Percentiles rank a stretch among this genome's conserved stretches.
Conservation (phyloP, 495 filamentous ascomycete genomes). For the Cryomyces antarcticus region DNA sequence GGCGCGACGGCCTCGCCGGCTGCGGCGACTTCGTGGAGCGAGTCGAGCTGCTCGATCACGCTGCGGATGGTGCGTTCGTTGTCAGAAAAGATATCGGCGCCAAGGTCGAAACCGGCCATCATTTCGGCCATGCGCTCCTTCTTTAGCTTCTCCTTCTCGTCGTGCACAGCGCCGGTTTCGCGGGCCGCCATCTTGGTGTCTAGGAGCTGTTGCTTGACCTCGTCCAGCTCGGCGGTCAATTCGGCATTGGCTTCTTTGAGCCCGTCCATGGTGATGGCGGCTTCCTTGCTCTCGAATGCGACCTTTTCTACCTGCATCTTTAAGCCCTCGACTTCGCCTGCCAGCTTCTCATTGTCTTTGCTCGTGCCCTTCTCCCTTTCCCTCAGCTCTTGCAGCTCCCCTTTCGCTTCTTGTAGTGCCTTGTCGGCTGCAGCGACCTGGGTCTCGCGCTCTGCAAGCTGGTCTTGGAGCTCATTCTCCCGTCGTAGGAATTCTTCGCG, state of each 20-base stretch:
- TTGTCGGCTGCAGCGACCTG: slow-evolving; percentile 60
- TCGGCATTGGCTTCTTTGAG: slow-evolving; percentile 90
- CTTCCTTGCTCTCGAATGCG: slow-evolving; percentile 90
- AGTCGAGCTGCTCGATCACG: slow-evolving; percentile 62
- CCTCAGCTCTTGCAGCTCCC: slow-evolving; percentile 63
- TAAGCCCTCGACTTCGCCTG: slow-evolving; percentile 67
- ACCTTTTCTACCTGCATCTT: slow-evolving; percentile 92
- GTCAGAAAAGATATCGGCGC: slow-evolving; percentile 71
- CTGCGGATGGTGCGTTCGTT: slow-evolving; percentile 70
- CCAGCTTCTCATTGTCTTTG: slow-evolving; percentile 72
- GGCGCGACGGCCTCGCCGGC: slow-evolving; percentile 61
- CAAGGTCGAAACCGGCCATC: slow-evolving; percentile 96
- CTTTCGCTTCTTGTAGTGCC: slow-evolving; percentile 54
- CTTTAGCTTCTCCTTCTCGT: slow-evolving; percentile 97
- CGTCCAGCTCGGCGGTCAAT: slow-evolving; percentile 75
- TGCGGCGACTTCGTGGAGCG: slow-evolving; percentile 52
- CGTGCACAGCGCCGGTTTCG: slow-evolving; percentile 67
- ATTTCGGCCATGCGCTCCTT: slow-evolving; percentile 98
- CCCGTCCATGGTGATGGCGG: slow-evolving; percentile 90
- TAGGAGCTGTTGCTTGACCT: slow-evolving; percentile 88
- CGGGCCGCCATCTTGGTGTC: slow-evolving; percentile 90
- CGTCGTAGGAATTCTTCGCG: slow-evolving; percentile 86
- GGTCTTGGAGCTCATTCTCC: slow-evolving; percentile 93
- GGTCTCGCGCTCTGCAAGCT: slow-evolving; percentile 80
- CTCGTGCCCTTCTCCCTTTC: slow-evolving; percentile 61